A percentile compares a stretch with the other conserved stretches of the same genome.
phyloP scores from a whole-genome alignment of 116 monocot species.

The Iris pallida region DNA sequence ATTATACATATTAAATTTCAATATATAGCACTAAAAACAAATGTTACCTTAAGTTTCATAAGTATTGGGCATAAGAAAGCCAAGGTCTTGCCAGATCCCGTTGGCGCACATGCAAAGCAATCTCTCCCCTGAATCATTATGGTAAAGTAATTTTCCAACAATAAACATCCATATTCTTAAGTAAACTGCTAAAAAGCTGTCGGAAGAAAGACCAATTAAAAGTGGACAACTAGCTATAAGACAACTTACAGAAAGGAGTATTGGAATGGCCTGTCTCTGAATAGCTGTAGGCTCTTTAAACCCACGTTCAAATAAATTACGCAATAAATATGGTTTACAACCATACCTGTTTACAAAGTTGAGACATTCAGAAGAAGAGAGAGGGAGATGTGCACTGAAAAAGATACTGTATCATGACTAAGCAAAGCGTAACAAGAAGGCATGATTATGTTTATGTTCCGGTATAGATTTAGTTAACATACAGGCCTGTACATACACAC shows the following conservation, averaged over 20 bases:
- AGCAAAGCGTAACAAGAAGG: neutral
- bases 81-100: conserved; percentile 95
- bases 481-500: too few relatives aligned
- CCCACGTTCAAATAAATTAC: conserved; percentile 59
- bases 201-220: neutral
- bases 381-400: neutral
- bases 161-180: neutral
- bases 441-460: neutral
- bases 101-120: conserved; percentile 98
- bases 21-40: conserved; percentile 1
- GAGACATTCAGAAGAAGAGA: neutral
- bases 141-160: neutral
- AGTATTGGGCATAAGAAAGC: conserved; percentile 86
- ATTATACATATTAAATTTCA: neutral
- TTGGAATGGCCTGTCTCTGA: conserved; percentile 93
- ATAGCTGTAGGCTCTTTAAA: conserved; percentile 94
- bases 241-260: conserved; percentile 70
- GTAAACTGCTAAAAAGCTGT: neutral
- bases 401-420: too few relatives aligned
- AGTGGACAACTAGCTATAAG: neutral
- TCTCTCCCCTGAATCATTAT: conserved; percentile 51
- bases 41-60: conserved; percentile 87
- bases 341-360: conserved; percentile 39
- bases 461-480: too few relatives aligned
- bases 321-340: conserved; percentile 66